Evolutionary conservation across 805 yeast genomes (phyloP).

Genomic region (Pichia kluyveri): DNA sequence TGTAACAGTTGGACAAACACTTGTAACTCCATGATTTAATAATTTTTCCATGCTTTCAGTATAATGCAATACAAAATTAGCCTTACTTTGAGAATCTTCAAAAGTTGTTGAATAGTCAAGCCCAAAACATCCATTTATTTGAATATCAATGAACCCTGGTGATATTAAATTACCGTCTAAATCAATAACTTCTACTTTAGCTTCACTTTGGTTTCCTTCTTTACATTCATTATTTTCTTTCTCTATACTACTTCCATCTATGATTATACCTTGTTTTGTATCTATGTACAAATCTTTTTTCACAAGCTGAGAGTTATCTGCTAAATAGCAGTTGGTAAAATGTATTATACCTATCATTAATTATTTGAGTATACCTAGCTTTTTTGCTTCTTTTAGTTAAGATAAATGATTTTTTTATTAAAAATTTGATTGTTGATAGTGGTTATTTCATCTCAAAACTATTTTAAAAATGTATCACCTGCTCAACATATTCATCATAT

Average conservation of each 20-base stretch:
- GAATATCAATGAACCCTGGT: conserved; percentile 51
- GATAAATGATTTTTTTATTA: too few relatives aligned
- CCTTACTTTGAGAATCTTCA: conserved; percentile 24
- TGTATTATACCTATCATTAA: neutral
- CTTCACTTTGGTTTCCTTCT: neutral
- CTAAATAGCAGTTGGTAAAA: conserved; percentile 5
- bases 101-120: conserved; percentile 34
- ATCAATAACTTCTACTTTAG: conserved; percentile 27
- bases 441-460: too few relatives aligned
- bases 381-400: too few relatives aligned
- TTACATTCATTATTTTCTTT: neutral
- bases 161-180: conserved; percentile 38
- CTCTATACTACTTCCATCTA: conserved; percentile 17
- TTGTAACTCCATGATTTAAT: conserved; percentile 44
- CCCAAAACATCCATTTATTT: conserved; percentile 51
- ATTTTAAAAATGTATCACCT: too few relatives aligned
- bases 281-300: conserved; percentile 34
- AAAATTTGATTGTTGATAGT: too few relatives aligned
- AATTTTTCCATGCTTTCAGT: conserved; percentile 37
- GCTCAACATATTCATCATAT: too few relatives aligned
- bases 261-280: conserved; percentile 33
- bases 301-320: neutral
- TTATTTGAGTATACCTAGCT: too few relatives aligned
- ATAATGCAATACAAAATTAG: conserved; percentile 29
- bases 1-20: conserved; percentile 49